Evolutionary conservation across 2,329 filamentous ascomycete species (phyloP), one percentile per base, ranked within the genome.

Genomic region (Cordyceps cicadae): DNA sequence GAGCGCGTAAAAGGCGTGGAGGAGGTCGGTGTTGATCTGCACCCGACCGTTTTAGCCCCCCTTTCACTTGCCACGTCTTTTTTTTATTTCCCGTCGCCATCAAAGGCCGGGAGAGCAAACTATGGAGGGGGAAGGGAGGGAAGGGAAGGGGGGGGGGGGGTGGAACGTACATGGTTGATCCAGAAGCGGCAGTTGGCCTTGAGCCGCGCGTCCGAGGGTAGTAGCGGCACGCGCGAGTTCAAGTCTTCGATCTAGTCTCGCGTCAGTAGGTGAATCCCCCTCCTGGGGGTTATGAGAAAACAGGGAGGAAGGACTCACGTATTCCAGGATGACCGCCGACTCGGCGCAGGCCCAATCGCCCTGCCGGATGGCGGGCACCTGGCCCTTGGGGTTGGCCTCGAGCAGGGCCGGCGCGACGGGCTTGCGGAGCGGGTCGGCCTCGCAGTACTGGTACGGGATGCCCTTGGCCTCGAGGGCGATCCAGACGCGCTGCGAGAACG

Each of bases 401-500:
- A 92, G 79, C 34, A 93, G 76, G 15, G 72, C 69, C 48, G 70
- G 70, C 9, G 84, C 69, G 29, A 70, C 71, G 64, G 89, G 88
- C 41, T 26, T 39, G 66, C 86, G 84, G 70, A 90, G 92, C 8
- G 90, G 88, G 68, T 95, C 88, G 51, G 90, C 86, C 73, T 96
- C 91, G 67, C 91, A 87, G 72, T 95, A 96, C 70, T 95, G 89
- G 70, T 96, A 96, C 43, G 83, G 77, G 9, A 94, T 79, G 19
- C 84, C 81, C 71, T 94, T 94, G 67, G 86, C 79, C 71, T 96
- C 90, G 41, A 96, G 79, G 1, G 90, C 88, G 64, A 96, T 94
- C 91, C 91, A 96, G 29, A 94, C 88, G 19, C 90, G 85, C 70
- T 95, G 90, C 1, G 91, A 90, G 70, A 93, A 94, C 29, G 90